Evolutionary conservation across 148 eudicot species (phyloP).

Genomic region (Talinum fruticosum): DNA sequence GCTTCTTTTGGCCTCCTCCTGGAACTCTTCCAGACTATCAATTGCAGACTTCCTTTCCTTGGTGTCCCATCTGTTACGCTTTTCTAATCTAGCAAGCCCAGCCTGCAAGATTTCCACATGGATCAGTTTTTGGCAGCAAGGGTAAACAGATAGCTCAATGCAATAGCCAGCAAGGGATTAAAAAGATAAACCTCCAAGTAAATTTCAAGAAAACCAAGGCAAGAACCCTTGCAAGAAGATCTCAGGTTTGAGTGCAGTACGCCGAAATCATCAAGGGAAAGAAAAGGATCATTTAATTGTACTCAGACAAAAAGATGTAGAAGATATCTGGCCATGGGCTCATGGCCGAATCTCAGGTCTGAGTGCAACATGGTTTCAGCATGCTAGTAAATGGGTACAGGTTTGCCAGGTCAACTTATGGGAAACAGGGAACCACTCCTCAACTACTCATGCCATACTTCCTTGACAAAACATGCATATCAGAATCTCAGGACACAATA

Average conservation of each 20-base stretch:
- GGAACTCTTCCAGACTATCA: slow-evolving; percentile 67
- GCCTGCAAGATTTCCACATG: slow-evolving; percentile 44
- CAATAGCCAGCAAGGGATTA: neutral
- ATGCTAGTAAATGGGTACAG: too few species aligned
- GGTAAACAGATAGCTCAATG: neutral
- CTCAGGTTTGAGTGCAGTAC: too few species aligned
- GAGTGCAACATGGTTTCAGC: too few species aligned
- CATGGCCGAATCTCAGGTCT: too few species aligned
- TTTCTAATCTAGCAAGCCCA: slow-evolving; percentile 83
- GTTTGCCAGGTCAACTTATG: too few species aligned
- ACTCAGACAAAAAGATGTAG: too few species aligned
- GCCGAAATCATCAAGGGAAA: too few species aligned
- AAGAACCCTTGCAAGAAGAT: too few species aligned
- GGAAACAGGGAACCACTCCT: too few species aligned
- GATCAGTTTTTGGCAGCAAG: neutral
- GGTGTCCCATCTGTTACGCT: slow-evolving; percentile 57
- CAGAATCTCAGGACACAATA: neutral
- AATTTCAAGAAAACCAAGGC: neutral
- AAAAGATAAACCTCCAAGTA: neutral
- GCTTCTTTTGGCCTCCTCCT: slow-evolving; percentile 58
- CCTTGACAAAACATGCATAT: neutral
- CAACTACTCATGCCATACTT: too few species aligned
- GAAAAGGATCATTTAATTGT: too few species aligned
- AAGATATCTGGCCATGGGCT: too few species aligned
- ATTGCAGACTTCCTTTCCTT: slow-evolving; percentile 47